Evolutionary conservation across 1,284 basidiomycete species (phyloP), one percentile per base, ranked within the genome.

Genomic region (Cryptococcus sp.): DNA sequence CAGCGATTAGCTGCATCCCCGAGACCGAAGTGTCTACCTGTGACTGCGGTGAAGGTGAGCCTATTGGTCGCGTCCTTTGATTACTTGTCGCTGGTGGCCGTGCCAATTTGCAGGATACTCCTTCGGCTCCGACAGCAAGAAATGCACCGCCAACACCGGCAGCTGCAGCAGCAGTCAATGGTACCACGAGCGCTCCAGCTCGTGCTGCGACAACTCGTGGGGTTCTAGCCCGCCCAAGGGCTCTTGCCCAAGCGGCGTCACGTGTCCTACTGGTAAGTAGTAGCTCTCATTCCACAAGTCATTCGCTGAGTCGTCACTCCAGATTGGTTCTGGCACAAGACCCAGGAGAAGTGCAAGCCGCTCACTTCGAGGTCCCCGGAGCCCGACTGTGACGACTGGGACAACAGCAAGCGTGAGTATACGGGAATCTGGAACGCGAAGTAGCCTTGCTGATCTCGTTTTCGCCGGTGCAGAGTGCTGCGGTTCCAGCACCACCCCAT

Each of bases 241-340:
- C 30, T 49, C 61, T 22, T 75, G 72, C 54, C 75, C 75, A 13
- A 53, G 50, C 1, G 70, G 67, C 50, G 62, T 63, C 50, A 52
- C 49, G n/a, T 78, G 76, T 63, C 76, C 76, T 17, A 58, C 54
- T 15, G 63, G 68, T 66, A 47, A 52, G 67, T 60, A 17, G 13
- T 6, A 20, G 47, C 35, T 5, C 2, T 35, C 10, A n/a, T 19
- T 23, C 5, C 27, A n/a, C 35, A 46, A 5, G 38, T 13, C 35
- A 27, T 50, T 35, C 38, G 20, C 22, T n/a, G 39, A 25, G 49
- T 13, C 27, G 27, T 23, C 23, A 38, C 25, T n/a, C n/a, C 40
- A 67, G 71, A 61, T 38, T 78, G 76, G 76, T 75, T 70, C 66
- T 78, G 76, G 76, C 61, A 70, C 71, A 66, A 63, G 46, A 48